phyloP scores from a whole-genome alignment of 2,329 filamentous ascomycete genomes.

The Talaromyces sp. region DNA sequence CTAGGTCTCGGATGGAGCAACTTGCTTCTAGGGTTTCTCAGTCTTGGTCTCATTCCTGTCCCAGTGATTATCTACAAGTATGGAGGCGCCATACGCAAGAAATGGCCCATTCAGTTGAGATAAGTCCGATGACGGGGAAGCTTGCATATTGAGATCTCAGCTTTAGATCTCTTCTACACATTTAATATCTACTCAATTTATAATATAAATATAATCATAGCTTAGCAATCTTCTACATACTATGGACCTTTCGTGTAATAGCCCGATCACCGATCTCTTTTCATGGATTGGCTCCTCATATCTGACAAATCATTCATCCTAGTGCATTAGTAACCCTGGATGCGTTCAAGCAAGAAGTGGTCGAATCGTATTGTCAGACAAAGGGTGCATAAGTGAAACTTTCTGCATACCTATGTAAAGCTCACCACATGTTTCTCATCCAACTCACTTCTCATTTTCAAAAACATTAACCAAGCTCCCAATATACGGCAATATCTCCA shows the following conservation, averaged over 20 bases:
- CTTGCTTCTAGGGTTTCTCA: slow-evolving; percentile 55
- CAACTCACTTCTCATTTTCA: too few relatives aligned
- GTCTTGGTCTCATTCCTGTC: slow-evolving; percentile 47
- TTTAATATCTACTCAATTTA: too few relatives aligned
- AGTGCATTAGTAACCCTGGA: too few relatives aligned
- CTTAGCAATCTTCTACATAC: neutral
- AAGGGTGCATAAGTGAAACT: too few relatives aligned
- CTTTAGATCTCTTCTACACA: neutral
- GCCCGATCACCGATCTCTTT: neutral
- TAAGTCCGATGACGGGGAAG: neutral
- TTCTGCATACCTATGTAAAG: too few relatives aligned
- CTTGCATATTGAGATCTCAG: neutral
- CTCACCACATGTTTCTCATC: too few relatives aligned
- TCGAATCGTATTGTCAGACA: too few relatives aligned
- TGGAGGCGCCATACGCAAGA: slow-evolving; percentile 33
- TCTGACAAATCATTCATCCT: too few relatives aligned
- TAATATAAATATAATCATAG: too few relatives aligned
- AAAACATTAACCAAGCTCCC: too few relatives aligned
- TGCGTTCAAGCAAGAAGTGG: too few relatives aligned
- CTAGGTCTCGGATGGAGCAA: slow-evolving; percentile 52
- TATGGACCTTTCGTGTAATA: neutral
- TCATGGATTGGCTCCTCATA: neutral
- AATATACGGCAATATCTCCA: too few relatives aligned
- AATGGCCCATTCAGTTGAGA: slow-evolving; percentile 12
- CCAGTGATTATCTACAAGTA: slow-evolving; percentile 34